phyloP scores from a whole-genome alignment of 768 basidiomycete species.

The Chalciporus piperatus region DNA sequence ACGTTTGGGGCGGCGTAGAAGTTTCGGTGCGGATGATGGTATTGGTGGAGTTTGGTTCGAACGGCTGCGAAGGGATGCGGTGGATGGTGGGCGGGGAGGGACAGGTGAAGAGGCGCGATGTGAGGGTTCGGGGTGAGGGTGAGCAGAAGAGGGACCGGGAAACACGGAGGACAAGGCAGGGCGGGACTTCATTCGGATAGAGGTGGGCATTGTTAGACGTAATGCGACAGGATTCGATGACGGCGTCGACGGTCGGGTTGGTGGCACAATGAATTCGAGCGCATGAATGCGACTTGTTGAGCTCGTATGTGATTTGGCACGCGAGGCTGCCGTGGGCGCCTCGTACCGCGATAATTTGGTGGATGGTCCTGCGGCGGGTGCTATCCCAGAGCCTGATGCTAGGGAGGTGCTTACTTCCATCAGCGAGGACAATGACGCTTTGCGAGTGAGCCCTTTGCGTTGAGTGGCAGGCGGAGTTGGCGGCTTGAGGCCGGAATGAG shows the following conservation, averaged over 20 bases:
- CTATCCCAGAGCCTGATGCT: slow-evolving; percentile 51
- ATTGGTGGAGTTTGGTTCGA: slow-evolving; percentile 30
- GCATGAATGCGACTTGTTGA: slow-evolving; percentile 60
- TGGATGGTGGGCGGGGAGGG: slow-evolving; percentile 59
- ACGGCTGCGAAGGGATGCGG: slow-evolving; percentile 42
- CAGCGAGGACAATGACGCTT: slow-evolving; percentile 76
- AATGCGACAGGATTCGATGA: slow-evolving; percentile 74
- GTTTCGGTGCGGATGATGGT: slow-evolving; percentile 53
- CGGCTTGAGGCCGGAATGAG: slow-evolving; percentile 77
- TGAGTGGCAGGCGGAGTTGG: slow-evolving; percentile 64
- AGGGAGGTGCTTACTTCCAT: slow-evolving; percentile 59
- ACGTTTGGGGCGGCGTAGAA: slow-evolving; percentile 76
- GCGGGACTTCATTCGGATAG: slow-evolving; percentile 69
- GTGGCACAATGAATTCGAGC: slow-evolving; percentile 67
- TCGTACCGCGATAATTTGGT: slow-evolving; percentile 58
- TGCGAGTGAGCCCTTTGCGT: slow-evolving; percentile 59
- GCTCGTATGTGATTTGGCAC: slow-evolving; percentile 66
- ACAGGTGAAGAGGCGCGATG: slow-evolving; percentile 58
- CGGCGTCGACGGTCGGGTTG: slow-evolving; percentile 75
- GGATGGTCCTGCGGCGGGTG: slow-evolving; percentile 32
- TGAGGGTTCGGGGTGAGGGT: slow-evolving; percentile 38
- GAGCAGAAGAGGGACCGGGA: slow-evolving; percentile 40
- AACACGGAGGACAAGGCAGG: slow-evolving; percentile 79
- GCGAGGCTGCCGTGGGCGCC: slow-evolving; percentile 77
- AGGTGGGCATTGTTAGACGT: slow-evolving; percentile 85